Percentiles rank a stretch among this genome's conserved stretches.
These are phyloP conservation scores for Paramecium primaurelia DNA, from an alignment of 73 alveolate genomes.

Conservation along the genomic window DNA sequence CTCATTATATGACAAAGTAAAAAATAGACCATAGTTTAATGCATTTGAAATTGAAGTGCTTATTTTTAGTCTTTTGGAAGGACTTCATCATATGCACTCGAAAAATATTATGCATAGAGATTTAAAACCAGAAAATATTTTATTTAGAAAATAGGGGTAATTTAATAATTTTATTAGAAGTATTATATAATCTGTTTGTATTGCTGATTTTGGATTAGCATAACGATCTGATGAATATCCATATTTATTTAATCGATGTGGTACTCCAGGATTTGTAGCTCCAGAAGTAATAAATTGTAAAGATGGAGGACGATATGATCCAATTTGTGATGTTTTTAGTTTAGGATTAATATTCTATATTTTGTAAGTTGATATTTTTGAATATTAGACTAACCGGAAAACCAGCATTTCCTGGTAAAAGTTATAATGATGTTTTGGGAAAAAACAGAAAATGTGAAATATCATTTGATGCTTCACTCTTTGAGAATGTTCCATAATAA, in stretches of 20 bases:
- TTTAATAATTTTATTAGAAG: background rate
- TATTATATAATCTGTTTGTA: conserved; percentile 52
- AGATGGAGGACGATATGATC: conserved; percentile 57
- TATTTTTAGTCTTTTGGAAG: conserved; percentile 72
- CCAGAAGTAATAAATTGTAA: conserved; percentile 60
- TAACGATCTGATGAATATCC: conserved; percentile 27
- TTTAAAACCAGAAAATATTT: conserved; percentile 94
- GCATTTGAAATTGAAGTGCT: conserved; percentile 71
- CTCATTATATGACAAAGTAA: conserved; percentile 72
- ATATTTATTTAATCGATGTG: conserved; percentile 48
- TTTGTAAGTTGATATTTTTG: background rate
- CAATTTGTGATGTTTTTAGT: conserved; percentile 54
- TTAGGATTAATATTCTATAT: conserved; percentile 59
- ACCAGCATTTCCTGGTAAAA: conserved; percentile 80
- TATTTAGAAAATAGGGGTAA: conserved; percentile 61
- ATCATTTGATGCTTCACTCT: conserved; percentile 17
- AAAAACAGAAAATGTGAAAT: conserved; percentile 74
- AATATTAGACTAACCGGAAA: conserved; percentile 69
- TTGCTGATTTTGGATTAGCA: conserved; percentile 69
- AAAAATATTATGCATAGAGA: conserved; percentile 93
- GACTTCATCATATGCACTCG: conserved; percentile 78
- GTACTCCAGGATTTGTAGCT: conserved; percentile 66
- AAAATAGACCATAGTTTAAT: conserved; percentile 64
- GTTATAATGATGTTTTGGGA: conserved; percentile 71
- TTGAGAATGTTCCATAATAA: background rate